Base-by-base conservation (phyloP, 2,329 filamentous ascomycete species). In the Neonectria ditissima region DNA sequence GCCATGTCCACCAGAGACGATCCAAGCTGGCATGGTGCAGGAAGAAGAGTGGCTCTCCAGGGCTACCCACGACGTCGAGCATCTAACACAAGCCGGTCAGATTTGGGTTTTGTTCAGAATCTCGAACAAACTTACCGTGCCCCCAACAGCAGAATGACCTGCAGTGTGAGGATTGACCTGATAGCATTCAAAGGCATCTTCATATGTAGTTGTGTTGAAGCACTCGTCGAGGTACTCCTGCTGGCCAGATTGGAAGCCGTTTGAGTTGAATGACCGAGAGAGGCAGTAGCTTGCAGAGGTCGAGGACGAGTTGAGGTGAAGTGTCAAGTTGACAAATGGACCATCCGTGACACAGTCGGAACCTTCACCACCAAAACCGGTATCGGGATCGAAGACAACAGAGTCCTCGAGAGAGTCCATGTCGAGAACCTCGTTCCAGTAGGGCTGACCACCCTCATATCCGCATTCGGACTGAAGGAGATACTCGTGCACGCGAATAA, bases 1-100 rank as follows among this genome's bases (percentile, higher is more conserved):
- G 67, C 67, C 67, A 69, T 44, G 63, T 41, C 65, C 65, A 67
- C 67, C 67, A 69, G 26, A 67, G 60, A 18, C 48, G 55, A 44
- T 66, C 67, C 37, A 67, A 48, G 51, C 61, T 58, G 9, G 61
- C 54, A 44, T 67, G 65, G 50, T 69, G 66, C 22, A 65, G 39
- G 51, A 53, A 59, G 39, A 62, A 65, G 13, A 59, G 37, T 16
- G 65, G 65, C 5, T 66, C 62, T 5, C 65, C 65, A 13, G 61
- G 56, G 55, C 56, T 65, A 5, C 39, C 52, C 5, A 62, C 48
- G 24, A 54, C 30, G 30, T 66, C 59, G 3, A 39, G 28, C 53
- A 64, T 66, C 61, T 64, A 20, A 18, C 14, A n/a, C 22, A 5
- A 41, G 7, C 24, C 18, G n/a, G 10, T 58, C 18, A 26, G 6